Conservation (phyloP, 495 filamentous ascomycete genomes). For the Recurvomyces mirabilis region DNA sequence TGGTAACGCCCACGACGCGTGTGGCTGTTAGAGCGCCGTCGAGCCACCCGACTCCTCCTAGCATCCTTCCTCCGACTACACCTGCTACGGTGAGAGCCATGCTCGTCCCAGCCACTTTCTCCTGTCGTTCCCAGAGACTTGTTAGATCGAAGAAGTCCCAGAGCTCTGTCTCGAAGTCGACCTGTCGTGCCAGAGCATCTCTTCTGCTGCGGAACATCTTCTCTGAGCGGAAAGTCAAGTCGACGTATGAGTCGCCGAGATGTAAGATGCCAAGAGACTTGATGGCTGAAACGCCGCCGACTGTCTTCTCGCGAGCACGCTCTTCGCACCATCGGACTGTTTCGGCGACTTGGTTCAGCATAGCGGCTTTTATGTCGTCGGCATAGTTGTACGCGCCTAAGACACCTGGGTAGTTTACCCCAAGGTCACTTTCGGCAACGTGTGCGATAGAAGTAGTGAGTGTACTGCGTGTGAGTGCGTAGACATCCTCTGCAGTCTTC, state of each 20-base stretch:
- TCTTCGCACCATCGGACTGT: slow-evolving; percentile 74
- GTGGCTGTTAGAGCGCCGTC: slow-evolving; percentile 73
- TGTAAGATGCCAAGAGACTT: slow-evolving; percentile 80
- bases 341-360: slow-evolving; percentile 73
- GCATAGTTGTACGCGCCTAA: slow-evolving; percentile 82
- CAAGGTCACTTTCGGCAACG: slow-evolving; percentile 65
- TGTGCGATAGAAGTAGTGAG: slow-evolving; percentile 59
- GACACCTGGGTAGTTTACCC: slow-evolving; percentile 75
- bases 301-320: slow-evolving; percentile 64
- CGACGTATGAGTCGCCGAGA: slow-evolving; percentile 71
- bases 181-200: slow-evolving; percentile 67
- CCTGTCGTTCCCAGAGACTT: slow-evolving; percentile 74
- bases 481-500: slow-evolving; percentile 70
- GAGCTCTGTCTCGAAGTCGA: slow-evolving; percentile 76
- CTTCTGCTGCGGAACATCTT: slow-evolving; percentile 81
- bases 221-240: slow-evolving; percentile 76
- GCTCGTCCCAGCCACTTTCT: slow-evolving; percentile 83
- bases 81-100: slow-evolving; percentile 91
- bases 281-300: slow-evolving; percentile 74
- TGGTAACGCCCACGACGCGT: slow-evolving; percentile 72
- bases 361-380: slow-evolving; percentile 79
- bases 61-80: slow-evolving; percentile 64
- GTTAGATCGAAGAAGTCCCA: slow-evolving; percentile 88
- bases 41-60: slow-evolving; percentile 79
- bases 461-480: slow-evolving; percentile 63